Evolutionary conservation across 176 grass and related monocot species (phyloP), one percentile per base, ranked within the genome.

Genomic region (Pontederia paniculata): DNA sequence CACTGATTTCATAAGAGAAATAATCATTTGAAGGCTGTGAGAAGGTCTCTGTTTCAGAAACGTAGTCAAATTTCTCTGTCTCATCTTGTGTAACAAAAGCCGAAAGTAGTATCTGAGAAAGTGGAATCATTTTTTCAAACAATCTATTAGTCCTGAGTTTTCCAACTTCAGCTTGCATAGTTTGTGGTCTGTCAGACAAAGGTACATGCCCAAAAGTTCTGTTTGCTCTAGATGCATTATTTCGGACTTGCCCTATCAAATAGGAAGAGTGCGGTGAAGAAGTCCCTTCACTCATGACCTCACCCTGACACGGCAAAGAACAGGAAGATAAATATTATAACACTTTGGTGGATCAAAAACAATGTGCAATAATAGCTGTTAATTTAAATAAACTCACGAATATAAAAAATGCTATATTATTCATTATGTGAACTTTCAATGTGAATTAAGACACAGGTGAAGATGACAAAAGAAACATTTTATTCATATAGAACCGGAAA

Each of bases 41-140:
- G 44, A 76, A 46, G 16, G 65, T 44, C 70, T 78, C 61, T 46
- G 57, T 65, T 68, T 75, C 74, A 53, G 63, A 25, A 16, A 18
- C 48, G 63, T 66, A 70, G 56, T 78, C 71, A 67, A 65, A 47
- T 8, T 74, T 54, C 23, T 81, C 81, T 71, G 76, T 70, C 1
- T 54, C 85, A 59, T 89, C 80, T 73, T 88, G 81, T 52, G 81
- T 66, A 44, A 88, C 81, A 55, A 95, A 76, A 69, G 89, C 80
- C 46, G 89, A 88, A 65, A 95, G 78, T 55, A 95, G 89, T 59
- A 71, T 84, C n/a, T 95, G 84, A 57, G 81, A 62, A 56, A 88
- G 66, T 52, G 84, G 84, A 53, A 69, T 59, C 55, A 82, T 74
- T 77, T 78, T 58, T 65, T 77, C 73, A 44, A 74, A 65, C 77